A percentile compares a stretch with the other conserved stretches of the same genome.
phyloP scores from a whole-genome alignment of 2,329 filamentous ascomycete genomes.

The Cladorrhinum sp. region DNA sequence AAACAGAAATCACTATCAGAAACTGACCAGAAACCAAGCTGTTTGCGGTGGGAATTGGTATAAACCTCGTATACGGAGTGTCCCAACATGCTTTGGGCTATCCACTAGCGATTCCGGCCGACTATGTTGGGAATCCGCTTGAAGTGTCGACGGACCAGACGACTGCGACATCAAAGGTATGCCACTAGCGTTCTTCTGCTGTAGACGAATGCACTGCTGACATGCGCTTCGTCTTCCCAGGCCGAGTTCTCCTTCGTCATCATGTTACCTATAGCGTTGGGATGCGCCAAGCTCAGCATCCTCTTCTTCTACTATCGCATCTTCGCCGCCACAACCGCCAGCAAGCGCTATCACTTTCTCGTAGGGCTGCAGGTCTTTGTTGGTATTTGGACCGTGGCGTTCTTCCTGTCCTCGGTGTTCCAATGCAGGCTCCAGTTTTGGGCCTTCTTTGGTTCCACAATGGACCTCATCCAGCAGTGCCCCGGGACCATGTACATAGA shows the following conservation, averaged over 20 bases:
- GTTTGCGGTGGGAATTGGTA: conserved; percentile 1
- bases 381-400: conserved; percentile 2
- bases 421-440: conserved; percentile 10
- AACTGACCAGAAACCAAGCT: not conserved
- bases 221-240: not conserved
- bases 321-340: conserved; percentile 1
- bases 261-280: conserved; percentile 9
- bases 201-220: not conserved
- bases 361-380: not conserved
- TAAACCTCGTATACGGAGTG: conserved; percentile 5
- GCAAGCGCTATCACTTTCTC: not conserved
- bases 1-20: too few relatives aligned
- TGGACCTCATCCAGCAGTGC: conserved; percentile 3
- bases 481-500: conserved; percentile 6
- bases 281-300: conserved; percentile 11
- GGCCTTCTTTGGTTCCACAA: conserved; percentile 6
- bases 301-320: conserved; percentile 11
- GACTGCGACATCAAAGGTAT: not conserved
- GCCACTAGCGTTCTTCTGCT: not conserved
- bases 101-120: not conserved
- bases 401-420: conserved; percentile 7
- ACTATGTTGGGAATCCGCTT: conserved; percentile 5
- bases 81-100: conserved; percentile 3
- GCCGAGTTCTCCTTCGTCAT: conserved; percentile 4
- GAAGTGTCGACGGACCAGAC: not conserved